Evolutionary conservation across 1,139 yeast genomes (phyloP).

Genomic region (Waltiozyma sp.): DNA sequence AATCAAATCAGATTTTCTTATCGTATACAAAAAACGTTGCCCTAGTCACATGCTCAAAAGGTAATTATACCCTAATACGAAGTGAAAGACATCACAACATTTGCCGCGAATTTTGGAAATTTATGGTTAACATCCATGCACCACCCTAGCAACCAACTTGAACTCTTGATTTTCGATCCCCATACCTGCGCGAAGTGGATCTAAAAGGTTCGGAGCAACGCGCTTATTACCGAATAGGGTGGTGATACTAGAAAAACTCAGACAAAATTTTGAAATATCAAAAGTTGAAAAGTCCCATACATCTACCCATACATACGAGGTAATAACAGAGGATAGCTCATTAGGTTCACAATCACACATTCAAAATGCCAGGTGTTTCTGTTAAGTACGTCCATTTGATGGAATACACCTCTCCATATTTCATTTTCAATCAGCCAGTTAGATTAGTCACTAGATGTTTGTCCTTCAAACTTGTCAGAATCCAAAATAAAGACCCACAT

Average conservation of each 20-base stretch:
- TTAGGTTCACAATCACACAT: constrained; percentile 3
- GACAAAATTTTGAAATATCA: constrained; percentile 7
- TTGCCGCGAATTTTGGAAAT: constrained; percentile 1
- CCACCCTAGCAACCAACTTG: not conserved
- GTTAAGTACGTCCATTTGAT: constrained; percentile 69
- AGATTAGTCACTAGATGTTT: no score
- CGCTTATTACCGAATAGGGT: not conserved
- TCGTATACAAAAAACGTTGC: not conserved
- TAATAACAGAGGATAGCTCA: not conserved
- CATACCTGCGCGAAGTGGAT: not conserved
- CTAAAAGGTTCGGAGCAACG: not conserved
- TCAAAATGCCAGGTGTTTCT: constrained; percentile 95
- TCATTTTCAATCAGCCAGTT: not conserved
- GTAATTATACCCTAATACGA: not conserved
- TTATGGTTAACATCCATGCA: not conserved
- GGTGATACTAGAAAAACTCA: not conserved
- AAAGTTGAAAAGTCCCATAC: constrained; percentile 9
- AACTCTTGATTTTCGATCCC: not conserved
- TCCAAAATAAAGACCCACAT: no score
- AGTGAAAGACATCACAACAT: not conserved
- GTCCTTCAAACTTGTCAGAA: no score
- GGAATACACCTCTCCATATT: not conserved
- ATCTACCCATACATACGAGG: not conserved
- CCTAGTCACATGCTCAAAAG: not conserved
- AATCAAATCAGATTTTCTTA: no score